Evolutionary conservation across 2,329 filamentous ascomycete species (phyloP), one percentile per base, ranked within the genome.

Genomic region (Phaeosphaeria sp.): DNA sequence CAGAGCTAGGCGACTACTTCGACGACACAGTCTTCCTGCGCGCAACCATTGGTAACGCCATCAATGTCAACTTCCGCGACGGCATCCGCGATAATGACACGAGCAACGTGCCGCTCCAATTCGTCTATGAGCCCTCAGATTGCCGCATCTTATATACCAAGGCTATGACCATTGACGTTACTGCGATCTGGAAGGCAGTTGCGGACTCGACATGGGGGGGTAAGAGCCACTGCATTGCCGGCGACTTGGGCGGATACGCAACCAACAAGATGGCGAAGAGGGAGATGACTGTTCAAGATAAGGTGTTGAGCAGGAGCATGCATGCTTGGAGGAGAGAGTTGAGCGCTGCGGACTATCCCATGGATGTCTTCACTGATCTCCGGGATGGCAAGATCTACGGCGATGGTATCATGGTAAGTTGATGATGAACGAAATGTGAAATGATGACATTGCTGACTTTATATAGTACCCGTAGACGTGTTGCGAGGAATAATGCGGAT

Each of bases 141-240:
- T 90, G 87, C 67, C 80, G 86, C 2, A 76, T 89, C 22, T 86
- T 84, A 64, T 89, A 84, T 61, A 90, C 87, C 0, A 74, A 80
- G 49, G 76, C 80, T 7, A 89, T 87, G 76, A 75, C 86, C 17
- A 75, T 80, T 13, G 80, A 87, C 58, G 79, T 84, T 2, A 80
- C 79, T 1, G 80, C 77, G 7, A 77, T 86, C 24, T 89, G 87
- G 87, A 79, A 79, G 52, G 78, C 78, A 9, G 74, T 68, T 43
- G 74, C 73, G 17, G 75, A 78, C 44, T 66, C 71, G 15, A 60
- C 74, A 7, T 77, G 74, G 72, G 74, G 71, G 17, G 66, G 56
- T 0, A 63, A 65, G 57, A 72, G 52, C 56, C 66, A 71, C 55
- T 78, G 76, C 54, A 45, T 78, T 42, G 74, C 73, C 18, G 76